Percentiles rank a stretch among this genome's conserved stretches.
Conservation (phyloP, 2,329 filamentous ascomycete genomes). For the Pleurostoma richardsiae region DNA sequence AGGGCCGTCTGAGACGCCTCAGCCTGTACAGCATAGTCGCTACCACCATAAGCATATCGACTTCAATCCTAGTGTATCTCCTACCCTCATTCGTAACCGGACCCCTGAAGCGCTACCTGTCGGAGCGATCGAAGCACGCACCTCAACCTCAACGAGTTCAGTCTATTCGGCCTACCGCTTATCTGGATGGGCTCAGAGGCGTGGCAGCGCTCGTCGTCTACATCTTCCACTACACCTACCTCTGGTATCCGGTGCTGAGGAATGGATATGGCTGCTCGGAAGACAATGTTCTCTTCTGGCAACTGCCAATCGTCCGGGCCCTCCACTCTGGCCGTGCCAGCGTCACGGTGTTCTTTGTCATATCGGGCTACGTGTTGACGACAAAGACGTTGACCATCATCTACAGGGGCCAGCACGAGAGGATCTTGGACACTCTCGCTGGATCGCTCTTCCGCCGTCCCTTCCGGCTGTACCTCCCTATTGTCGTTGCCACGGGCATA, state of each 20-base stretch:
- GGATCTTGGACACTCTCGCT: slow-evolving; percentile 11
- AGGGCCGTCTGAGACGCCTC: too few species aligned
- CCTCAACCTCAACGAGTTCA: too few species aligned
- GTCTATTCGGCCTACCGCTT: slow-evolving; percentile 6
- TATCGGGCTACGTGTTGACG: slow-evolving; percentile 28
- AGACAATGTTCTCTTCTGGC: slow-evolving; percentile 3
- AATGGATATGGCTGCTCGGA: slow-evolving; percentile 1
- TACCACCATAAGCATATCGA: too few species aligned
- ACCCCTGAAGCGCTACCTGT: too few species aligned
- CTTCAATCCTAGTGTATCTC: too few species aligned
- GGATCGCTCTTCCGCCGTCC: slow-evolving; percentile 18
- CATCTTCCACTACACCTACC: slow-evolving; percentile 13
- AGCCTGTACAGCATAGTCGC: too few species aligned
- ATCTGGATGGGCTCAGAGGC: slow-evolving; percentile 22
- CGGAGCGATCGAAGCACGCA: too few species aligned
- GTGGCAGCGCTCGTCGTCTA: slow-evolving; percentile 19
- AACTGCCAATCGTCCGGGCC: slow-evolving; percentile 23
- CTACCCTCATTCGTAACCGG: too few species aligned
- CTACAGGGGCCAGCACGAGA: slow-evolving; percentile 7
- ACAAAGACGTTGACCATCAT: slow-evolving; percentile 19
- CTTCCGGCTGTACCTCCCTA: slow-evolving; percentile 23
- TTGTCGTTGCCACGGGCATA: slow-evolving; percentile 13
- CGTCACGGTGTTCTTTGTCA: slow-evolving; percentile 28
- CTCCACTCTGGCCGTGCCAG: slow-evolving; percentile 20
- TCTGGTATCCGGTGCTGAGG: slow-evolving; percentile 5